Conservation (phyloP, 192 early-diverging fungal genomes). For the Dissophora ornata region DNA sequence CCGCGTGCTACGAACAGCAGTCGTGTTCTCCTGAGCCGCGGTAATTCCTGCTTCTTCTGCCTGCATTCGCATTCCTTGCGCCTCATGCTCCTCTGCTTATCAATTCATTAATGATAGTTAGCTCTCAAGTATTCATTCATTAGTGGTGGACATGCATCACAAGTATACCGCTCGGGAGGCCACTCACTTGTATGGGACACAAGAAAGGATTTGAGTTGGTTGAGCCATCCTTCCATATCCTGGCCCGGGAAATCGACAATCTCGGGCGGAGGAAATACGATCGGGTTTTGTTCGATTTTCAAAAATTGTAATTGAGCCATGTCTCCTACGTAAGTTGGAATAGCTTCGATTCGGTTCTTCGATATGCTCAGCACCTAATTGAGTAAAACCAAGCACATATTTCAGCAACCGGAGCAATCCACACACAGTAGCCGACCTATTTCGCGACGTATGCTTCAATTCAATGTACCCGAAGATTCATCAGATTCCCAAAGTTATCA, state of each 20-base stretch:
- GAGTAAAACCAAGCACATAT: no score
- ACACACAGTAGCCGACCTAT: no score
- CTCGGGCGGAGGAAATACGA: constrained; percentile 46
- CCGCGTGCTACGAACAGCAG: constrained; percentile 3
- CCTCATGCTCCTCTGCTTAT: constrained; percentile 13
- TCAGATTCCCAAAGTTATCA: constrained; percentile 49
- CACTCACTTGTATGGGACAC: constrained; percentile 20
- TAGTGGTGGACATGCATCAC: no score
- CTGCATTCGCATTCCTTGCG: not conserved
- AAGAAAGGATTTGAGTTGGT: constrained; percentile 26
- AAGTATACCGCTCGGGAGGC: not conserved
- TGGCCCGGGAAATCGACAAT: constrained; percentile 29
- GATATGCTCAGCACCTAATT: constrained; percentile 55
- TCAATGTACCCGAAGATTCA: constrained; percentile 45
- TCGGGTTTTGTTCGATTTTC: constrained; percentile 56
- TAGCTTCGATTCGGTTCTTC: constrained; percentile 45
- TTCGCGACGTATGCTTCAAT: no score
- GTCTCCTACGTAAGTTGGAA: constrained; percentile 53
- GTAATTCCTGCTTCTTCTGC: not conserved
- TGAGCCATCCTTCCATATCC: constrained; percentile 44
- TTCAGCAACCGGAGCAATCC: no score
- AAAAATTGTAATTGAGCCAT: constrained; percentile 56
- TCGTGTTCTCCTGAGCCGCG: not conserved
- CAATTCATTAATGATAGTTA: no score
- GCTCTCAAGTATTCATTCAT: no score